Percentiles rank a stretch among this genome's conserved stretches.
These are phyloP conservation scores for Annulohypoxylon moriforme DNA, from an alignment of 495 filamentous ascomycete species.

Conservation along the genomic window DNA sequence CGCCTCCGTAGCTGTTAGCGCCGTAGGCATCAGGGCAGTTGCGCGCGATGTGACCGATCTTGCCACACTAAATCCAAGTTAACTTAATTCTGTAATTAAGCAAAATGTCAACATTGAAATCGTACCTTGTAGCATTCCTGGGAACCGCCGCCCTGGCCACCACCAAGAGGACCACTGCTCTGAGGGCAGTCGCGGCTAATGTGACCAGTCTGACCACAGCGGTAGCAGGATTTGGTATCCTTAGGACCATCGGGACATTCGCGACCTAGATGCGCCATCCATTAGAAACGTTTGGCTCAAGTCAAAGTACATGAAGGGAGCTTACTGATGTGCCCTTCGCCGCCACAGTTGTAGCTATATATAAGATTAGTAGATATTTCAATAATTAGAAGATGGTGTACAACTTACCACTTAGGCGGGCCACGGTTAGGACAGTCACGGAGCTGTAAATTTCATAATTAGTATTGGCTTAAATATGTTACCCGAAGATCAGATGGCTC, in stretches of 20 bases:
- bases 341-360: slow-evolving; percentile 62
- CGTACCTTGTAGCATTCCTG: slow-evolving; percentile 90
- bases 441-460: slow-evolving; percentile 64
- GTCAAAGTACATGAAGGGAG: neutral
- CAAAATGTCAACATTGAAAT: neutral
- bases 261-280: slow-evolving; percentile 67
- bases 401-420: slow-evolving; percentile 85
- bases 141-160: slow-evolving; percentile 53
- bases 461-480: neutral
- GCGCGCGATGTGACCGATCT: slow-evolving; percentile 96
- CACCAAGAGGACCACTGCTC: slow-evolving; percentile 58
- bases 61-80: slow-evolving; percentile 71
- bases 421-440: slow-evolving; percentile 96
- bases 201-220: slow-evolving; percentile 88
- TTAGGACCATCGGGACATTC: slow-evolving; percentile 91
- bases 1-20: slow-evolving; percentile 53
- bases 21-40: slow-evolving; percentile 82
- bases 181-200: slow-evolving; percentile 90
- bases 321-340: slow-evolving; percentile 91
- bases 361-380: slow-evolving; percentile 14
- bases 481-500: neutral
- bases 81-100: slow-evolving; percentile 20
- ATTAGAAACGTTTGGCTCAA: slow-evolving; percentile 22
- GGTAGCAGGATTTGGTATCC: slow-evolving; percentile 93
- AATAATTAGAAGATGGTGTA: slow-evolving; percentile 7